Evolutionary conservation across 805 yeast species (phyloP).

Genomic region (Candida quercuum): DNA sequence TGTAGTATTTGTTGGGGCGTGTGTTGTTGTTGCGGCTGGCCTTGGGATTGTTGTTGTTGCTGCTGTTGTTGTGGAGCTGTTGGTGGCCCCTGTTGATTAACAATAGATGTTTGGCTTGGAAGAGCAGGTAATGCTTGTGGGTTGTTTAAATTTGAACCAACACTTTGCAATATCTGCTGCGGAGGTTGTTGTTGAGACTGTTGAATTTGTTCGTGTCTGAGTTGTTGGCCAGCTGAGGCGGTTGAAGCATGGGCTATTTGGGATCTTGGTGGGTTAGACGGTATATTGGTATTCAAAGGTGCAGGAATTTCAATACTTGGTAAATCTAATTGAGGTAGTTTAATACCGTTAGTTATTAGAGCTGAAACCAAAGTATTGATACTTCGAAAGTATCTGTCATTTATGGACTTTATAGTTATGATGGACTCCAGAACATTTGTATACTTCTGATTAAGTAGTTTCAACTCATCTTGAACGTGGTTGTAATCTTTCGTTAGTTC

Average conservation of each 20-base stretch:
- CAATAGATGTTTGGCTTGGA: neutral
- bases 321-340: constrained; percentile 58
- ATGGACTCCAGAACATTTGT: constrained; percentile 60
- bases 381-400: constrained; percentile 51
- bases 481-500: constrained; percentile 27
- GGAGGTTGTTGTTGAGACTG: constrained; percentile 9
- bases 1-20: constrained; percentile 1
- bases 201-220: constrained; percentile 6
- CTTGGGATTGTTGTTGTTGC: constrained; percentile 9
- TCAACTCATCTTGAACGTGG: constrained; percentile 29
- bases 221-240: no score
- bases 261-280: neutral
- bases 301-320: constrained; percentile 28
- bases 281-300: neutral
- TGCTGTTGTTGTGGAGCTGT: constrained; percentile 3
- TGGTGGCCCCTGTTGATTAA: neutral
- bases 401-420: constrained; percentile 47
- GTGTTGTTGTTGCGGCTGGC: constrained; percentile 11
- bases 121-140: neutral
- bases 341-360: constrained; percentile 54
- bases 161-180: constrained; percentile 4
- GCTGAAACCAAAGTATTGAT: constrained; percentile 45
- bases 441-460: constrained; percentile 48
- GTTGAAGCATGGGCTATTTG: no score
- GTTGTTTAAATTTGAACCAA: no score